Base-by-base conservation (phyloP, 129 eudicot genomes). In the Flaveria ramosissima region DNA sequence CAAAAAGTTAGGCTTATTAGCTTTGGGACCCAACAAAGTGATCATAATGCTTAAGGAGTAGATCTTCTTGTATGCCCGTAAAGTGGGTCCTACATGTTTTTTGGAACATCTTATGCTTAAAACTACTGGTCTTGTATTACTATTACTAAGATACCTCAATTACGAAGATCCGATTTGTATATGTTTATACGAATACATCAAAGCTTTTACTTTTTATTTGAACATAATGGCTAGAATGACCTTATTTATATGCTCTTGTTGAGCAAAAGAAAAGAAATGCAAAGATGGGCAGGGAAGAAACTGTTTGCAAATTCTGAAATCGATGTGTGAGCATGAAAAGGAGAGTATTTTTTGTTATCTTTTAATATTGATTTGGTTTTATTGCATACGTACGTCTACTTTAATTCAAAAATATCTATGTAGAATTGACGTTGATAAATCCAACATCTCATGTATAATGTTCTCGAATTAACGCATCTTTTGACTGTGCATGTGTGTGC, bases 11-110 rank as follows among this genome's bases (percentile, higher is more conserved):
- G 17, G 73, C 0, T 72, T 51, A 50, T 72, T 62, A 62, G 73
- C 68, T 36, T 63, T 80, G 50, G 63, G 83, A 53, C 75, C 79
- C 79, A 3, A 53, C 79, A 66, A n/a, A 66, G 20, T 52, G 75
- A 46, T 73, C 66, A 67, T 74, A 59, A 46, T 74, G 79, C 63
- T 45, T 66, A 80, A 65, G 27, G 67, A 73, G 70, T 61, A 41
- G 16, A 63, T 36, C 24, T 24, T 15, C 50, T 16, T 57, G 62
- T 79, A 52, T 79, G 77, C 13, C 4, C 56, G 61, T 3, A 73
- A 72, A 36, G 32, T 62, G 73, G 73, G 78, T 39, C 66, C 66
- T 20, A 32, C 77, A 17, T 71, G 72, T 66, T 78, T 72, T 78
- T 20, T 78, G 72, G 42, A 71, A 27, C 71, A 47, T n/a, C 55